These are phyloP conservation scores for Epichloe hybrida DNA, from an alignment of 2,329 filamentous ascomycete genomes.

Conservation along the genomic window DNA sequence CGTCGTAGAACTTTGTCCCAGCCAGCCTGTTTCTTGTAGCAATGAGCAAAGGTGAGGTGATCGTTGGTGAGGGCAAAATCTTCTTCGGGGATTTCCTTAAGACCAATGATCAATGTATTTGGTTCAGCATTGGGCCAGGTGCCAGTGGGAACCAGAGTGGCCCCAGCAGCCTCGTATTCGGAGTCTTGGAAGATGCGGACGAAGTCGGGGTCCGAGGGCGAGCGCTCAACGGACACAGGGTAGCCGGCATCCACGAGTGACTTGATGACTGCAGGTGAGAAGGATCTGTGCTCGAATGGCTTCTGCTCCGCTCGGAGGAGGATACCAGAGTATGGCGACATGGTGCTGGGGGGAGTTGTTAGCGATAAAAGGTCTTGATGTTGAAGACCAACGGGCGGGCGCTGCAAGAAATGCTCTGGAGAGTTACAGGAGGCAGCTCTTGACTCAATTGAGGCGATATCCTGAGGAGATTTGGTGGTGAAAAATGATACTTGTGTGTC, in stretches of 20 bases:
- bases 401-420: neutral
- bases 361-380: neutral
- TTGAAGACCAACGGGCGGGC: neutral
- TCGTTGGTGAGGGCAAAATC: conserved; percentile 31
- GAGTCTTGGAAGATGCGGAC: conserved; percentile 50
- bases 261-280: conserved; percentile 32
- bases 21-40: conserved; percentile 63
- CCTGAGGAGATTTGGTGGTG: neutral
- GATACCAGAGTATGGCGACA: conserved; percentile 21
- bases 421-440: neutral
- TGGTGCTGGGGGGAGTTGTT: conserved; percentile 3
- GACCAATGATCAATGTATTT: conserved; percentile 58
- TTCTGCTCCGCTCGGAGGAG: conserved; percentile 43
- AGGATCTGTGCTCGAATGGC: conserved; percentile 23
- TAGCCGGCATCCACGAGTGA: conserved; percentile 55
- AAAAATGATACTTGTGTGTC: neutral
- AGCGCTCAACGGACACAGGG: conserved; percentile 51
- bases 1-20: conserved; percentile 72
- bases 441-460: neutral
- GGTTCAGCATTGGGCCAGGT: conserved; percentile 54
- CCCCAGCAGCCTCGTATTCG: conserved; percentile 50
- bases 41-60: conserved; percentile 26
- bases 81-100: conserved; percentile 70
- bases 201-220: conserved; percentile 8
- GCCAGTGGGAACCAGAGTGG: conserved; percentile 50